These are phyloP conservation scores for Fusarium sp. DNA, from an alignment of 2,329 filamentous ascomycete species.

Conservation along the genomic window DNA sequence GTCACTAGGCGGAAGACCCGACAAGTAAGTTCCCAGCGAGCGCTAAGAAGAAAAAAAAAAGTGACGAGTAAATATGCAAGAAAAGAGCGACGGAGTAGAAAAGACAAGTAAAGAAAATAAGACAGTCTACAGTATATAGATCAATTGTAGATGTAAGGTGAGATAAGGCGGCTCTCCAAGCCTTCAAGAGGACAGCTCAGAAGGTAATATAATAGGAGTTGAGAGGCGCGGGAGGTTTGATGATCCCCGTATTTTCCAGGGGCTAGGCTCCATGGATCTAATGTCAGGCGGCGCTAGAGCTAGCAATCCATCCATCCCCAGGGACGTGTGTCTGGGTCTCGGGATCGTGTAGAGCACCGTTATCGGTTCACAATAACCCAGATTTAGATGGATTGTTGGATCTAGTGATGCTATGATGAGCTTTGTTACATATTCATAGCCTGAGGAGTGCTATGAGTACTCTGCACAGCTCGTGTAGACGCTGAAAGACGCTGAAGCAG, in stretches of 20 bases:
- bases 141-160: conserved; percentile 31
- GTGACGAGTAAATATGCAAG: neutral
- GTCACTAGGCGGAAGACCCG: conserved; percentile 29
- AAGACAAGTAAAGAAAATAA: conserved; percentile 11
- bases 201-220: conserved; percentile 35
- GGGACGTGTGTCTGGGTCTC: neutral
- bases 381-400: neutral
- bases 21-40: conserved; percentile 9
- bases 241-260: conserved; percentile 37
- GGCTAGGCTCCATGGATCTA: conserved; percentile 18
- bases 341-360: neutral
- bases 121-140: neutral
- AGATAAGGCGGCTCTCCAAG: conserved; percentile 25
- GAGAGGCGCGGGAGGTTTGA: conserved; percentile 11
- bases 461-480: neutral
- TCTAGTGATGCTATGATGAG: neutral
- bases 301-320: conserved; percentile 2
- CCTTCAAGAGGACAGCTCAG: conserved; percentile 41
- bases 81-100: conserved; percentile 19
- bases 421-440: neutral
- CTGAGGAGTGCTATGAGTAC: neutral
- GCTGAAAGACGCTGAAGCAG: neutral
- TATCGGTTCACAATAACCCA: neutral
- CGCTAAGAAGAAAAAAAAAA: conserved; percentile 2
- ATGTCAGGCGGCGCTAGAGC: conserved; percentile 27